Conservation (phyloP, 208 protist genomes). For the Naegleria fowleri region DNA sequence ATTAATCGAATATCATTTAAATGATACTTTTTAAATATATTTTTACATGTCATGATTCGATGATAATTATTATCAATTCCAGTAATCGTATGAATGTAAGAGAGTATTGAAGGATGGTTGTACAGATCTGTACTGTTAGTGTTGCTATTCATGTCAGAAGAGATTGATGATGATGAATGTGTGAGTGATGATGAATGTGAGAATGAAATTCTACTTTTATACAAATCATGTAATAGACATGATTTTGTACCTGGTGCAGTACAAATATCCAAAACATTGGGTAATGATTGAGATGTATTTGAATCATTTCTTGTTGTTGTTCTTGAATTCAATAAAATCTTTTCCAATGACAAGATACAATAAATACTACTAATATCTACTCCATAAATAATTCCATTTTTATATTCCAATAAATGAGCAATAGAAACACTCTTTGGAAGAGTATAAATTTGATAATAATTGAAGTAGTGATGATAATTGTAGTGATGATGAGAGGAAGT, state of each 20-base stretch:
- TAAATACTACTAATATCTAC: conserved; percentile 46
- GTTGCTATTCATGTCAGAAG: too few relatives aligned
- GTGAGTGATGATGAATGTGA: too few relatives aligned
- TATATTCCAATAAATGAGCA: background rate
- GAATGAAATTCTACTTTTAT: background rate
- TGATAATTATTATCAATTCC: conserved; percentile 39
- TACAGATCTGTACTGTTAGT: too few relatives aligned
- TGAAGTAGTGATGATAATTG: too few relatives aligned
- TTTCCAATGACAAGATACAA: conserved; percentile 41
- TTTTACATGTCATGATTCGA: conserved; percentile 40
- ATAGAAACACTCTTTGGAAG: background rate
- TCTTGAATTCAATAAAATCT: background rate
- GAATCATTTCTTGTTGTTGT: background rate
- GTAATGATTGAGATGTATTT: background rate
- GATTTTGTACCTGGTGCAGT: conserved; percentile 44
- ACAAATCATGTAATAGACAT: background rate
- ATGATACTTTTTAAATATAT: conserved; percentile 46
- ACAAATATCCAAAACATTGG: conserved; percentile 48
- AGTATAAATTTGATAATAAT: conserved; percentile 4
- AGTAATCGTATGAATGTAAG: conserved; percentile 30
- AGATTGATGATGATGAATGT: background rate
- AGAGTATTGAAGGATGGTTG: background rate
- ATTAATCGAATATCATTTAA: conserved; percentile 42
- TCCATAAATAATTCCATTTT: conserved; percentile 43
- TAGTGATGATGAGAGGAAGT: too few relatives aligned